Evolutionary conservation across 2,329 filamentous ascomycete genomes (phyloP).

Genomic region (Trichoderma polysporum): DNA sequence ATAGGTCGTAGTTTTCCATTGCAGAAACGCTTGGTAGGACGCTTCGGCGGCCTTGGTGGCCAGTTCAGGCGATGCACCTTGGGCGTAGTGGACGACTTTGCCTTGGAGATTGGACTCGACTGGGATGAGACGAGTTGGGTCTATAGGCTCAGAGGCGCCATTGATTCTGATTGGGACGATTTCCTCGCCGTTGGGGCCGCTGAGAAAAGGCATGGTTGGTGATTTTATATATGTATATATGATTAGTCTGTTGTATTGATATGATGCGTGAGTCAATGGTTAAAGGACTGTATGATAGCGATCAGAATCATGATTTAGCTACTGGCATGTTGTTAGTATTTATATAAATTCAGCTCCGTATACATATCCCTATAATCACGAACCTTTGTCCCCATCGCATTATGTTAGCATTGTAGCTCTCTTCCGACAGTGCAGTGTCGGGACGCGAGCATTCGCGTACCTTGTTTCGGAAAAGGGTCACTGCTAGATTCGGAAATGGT

Average conservation of each 20-base stretch:
- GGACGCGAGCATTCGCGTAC: no score
- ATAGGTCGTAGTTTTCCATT: constrained; percentile 66
- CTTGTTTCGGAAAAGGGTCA: no score
- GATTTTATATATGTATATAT: neutral
- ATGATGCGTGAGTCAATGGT: neutral
- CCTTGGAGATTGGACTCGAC: neutral
- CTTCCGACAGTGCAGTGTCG: neutral
- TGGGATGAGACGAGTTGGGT: constrained; percentile 1
- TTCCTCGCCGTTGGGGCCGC: constrained; percentile 15
- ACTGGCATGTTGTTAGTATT: neutral
- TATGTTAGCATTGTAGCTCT: neutral
- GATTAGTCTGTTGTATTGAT: neutral
- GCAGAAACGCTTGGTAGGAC: constrained; percentile 64
- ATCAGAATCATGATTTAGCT: neutral
- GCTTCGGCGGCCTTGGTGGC: constrained; percentile 53
- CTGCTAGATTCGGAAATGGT: no score
- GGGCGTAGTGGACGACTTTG: constrained; percentile 12
- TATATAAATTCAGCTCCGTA: neutral
- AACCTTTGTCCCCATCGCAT: neutral
- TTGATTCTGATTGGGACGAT: constrained; percentile 13
- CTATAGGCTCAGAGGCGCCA: neutral
- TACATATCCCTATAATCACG: neutral
- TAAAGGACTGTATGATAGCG: neutral
- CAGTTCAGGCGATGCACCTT: constrained; percentile 49
- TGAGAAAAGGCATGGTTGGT: constrained; percentile 5